These are phyloP conservation scores for Ceratocystis colombiana DNA, from an alignment of 2,329 filamentous ascomycete species.

Conservation along the genomic window DNA sequence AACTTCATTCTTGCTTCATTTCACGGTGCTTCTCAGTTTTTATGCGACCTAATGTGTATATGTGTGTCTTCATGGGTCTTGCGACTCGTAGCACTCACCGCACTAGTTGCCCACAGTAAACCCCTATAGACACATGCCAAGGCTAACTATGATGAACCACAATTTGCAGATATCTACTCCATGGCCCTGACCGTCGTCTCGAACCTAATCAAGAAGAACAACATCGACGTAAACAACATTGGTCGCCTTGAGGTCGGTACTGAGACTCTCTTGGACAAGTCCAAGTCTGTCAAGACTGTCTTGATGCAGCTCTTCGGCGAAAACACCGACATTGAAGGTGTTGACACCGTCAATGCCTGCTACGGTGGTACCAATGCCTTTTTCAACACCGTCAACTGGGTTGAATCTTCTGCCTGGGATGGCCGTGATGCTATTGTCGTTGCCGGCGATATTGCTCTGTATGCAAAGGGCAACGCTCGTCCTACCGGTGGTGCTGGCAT, in stretches of 20 bases:
- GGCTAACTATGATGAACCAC: slow-evolving; percentile 26
- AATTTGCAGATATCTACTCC: slow-evolving; percentile 67
- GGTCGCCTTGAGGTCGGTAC: slow-evolving; percentile 77
- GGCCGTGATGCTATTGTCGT: slow-evolving; percentile 71
- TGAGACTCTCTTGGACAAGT: slow-evolving; percentile 79
- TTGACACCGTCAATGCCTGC: slow-evolving; percentile 76
- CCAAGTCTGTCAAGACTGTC: slow-evolving; percentile 81
- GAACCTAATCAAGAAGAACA: slow-evolving; percentile 72
- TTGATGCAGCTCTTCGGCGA: slow-evolving; percentile 78
- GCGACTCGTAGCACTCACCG: background rate
- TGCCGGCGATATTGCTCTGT: slow-evolving; percentile 73
- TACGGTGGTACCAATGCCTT: slow-evolving; percentile 78
- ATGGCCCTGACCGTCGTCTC: slow-evolving; percentile 68
- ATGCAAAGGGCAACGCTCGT: slow-evolving; percentile 72
- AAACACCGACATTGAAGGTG: slow-evolving; percentile 74
- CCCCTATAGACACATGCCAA: background rate
- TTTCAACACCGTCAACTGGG: slow-evolving; percentile 75
- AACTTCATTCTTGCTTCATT: background rate
- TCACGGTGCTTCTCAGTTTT: background rate
- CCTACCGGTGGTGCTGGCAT: slow-evolving; percentile 72
- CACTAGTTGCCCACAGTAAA: background rate
- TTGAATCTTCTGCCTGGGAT: slow-evolving; percentile 81
- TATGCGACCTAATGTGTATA: background rate
- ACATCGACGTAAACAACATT: slow-evolving; percentile 66
- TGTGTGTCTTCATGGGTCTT: background rate